Conservation (phyloP, 1,284 basidiomycete genomes). For the Sphaerobolus stellatus region DNA sequence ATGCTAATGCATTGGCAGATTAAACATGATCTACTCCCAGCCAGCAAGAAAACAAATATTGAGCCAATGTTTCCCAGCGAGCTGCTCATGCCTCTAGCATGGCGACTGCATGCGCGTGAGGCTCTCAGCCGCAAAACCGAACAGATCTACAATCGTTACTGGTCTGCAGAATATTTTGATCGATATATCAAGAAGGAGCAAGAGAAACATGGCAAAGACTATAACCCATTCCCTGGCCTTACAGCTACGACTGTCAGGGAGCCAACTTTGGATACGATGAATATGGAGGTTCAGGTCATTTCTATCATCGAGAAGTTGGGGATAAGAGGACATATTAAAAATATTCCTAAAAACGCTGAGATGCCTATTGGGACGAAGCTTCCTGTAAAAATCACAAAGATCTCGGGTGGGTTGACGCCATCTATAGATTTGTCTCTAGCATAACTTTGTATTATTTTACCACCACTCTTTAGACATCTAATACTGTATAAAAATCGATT, state of each 20-base stretch:
- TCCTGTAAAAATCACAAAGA: constrained; percentile 3
- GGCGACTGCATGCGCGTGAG: constrained; percentile 1
- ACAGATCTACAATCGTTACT: constrained; percentile 3
- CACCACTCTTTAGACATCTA: no score
- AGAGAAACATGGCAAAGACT: background rate
- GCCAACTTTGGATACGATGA: constrained; percentile 3
- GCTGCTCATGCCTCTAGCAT: constrained; percentile 5
- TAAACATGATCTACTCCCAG: constrained; percentile 60
- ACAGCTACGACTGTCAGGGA: background rate
- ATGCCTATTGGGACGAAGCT: constrained; percentile 5
- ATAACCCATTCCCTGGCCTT: constrained; percentile 9
- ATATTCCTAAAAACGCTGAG: background rate
- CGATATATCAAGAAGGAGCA: background rate
- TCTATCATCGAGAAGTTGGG: constrained; percentile 5
- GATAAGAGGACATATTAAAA: background rate
- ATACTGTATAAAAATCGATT: background rate
- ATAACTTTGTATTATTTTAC: no score
- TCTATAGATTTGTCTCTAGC: background rate
- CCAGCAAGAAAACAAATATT: background rate
- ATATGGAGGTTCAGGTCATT: constrained; percentile 4
- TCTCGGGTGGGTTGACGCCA: constrained; percentile 6
- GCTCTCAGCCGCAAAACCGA: background rate
- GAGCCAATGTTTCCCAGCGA: constrained; percentile 6
- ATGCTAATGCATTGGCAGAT: constrained; percentile 93
- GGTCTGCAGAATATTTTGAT: constrained; percentile 2